phyloP scores from a whole-genome alignment of 768 basidiomycete genomes.

The Tulasnella sp. region DNA sequence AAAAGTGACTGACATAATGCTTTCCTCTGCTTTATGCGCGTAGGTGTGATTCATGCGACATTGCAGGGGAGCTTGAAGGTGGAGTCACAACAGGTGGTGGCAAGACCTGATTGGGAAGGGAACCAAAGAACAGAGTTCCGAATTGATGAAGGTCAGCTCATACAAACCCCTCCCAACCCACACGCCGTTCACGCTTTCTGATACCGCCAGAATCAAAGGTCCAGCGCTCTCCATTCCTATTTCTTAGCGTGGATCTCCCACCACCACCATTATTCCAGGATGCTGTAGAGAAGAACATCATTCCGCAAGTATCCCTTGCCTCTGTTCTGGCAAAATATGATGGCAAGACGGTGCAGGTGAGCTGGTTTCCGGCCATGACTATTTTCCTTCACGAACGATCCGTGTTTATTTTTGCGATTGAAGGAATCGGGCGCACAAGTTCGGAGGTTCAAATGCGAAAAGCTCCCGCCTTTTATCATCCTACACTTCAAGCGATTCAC shows the following conservation, averaged over 20 bases:
- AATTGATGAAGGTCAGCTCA: conserved; percentile 71
- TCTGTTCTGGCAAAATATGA: conserved; percentile 90
- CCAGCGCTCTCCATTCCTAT: conserved; percentile 80
- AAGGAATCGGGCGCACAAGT: conserved; percentile 80
- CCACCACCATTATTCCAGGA: conserved; percentile 98
- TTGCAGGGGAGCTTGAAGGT: conserved; percentile 92
- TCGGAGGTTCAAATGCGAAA: conserved; percentile 80
- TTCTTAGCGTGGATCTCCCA: conserved; percentile 90
- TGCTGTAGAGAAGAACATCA: conserved; percentile 93
- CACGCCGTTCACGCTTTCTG: neutral
- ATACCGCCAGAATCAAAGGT: conserved; percentile 64
- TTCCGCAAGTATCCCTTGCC: conserved; percentile 90
- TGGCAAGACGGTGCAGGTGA: conserved; percentile 76
- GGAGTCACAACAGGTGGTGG: conserved; percentile 86
- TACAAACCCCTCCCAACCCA: conserved; percentile 12
- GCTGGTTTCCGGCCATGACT: no score
- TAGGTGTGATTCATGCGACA: conserved; percentile 82
- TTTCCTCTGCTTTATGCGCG: conserved; percentile 20
- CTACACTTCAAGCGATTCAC: conserved; percentile 94
- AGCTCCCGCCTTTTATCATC: conserved; percentile 84
- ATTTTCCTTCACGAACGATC: no score
- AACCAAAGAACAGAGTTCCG: conserved; percentile 84
- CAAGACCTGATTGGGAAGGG: conserved; percentile 63
- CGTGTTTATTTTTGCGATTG: neutral
- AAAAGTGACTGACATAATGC: neutral